Evolutionary conservation across 495 filamentous ascomycete species (phyloP), one percentile per base, ranked within the genome.

Genomic region (Penicillium longicatenatum): DNA sequence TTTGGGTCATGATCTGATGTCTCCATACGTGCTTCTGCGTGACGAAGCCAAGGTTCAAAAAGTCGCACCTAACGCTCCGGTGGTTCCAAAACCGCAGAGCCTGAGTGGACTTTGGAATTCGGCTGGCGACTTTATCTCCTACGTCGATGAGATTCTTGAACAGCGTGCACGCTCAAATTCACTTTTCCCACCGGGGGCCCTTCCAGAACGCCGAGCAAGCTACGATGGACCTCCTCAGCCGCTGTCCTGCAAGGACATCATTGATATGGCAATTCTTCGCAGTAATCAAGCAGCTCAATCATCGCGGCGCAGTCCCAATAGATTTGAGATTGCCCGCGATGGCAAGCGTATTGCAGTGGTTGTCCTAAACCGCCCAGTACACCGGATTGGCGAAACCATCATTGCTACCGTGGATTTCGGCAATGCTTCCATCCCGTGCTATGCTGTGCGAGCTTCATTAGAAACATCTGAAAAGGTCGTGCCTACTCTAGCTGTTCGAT

Each of bases 241-340:
- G 16, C 67, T 81, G 5, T 84, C 85, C 14, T 87, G 84, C 54
- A 95, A 90, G 67, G 91, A 97, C 65, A 86, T 90, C 6, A 94
- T 98, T 64, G 92, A 97, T 70, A 78, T 95, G 52, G 92, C 93
- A 16, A 94, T 97, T 67, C 80, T 97, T 6, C 82, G 84, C 54
- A 87, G 89, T 56, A 96, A 94, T 64, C 70, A 85, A 47, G 74
- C 83, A 1, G 70, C 73, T 2, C 79, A 82, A 48, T 76, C 81
- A 48, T 76, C 81, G 10, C 82, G 84, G 8, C 86, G 86, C 56
- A 89, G 87, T 64, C 80, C 88, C 24, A 97, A 93, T 70, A 85
- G 91, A 30, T 98, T 98, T 72, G 92, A 96, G 66, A 98, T 98
- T 64, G 89, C 93, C 6, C 89, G 95, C 8, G 90, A 91, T 67